Evolutionary conservation across 495 filamentous ascomycete genomes (phyloP), one percentile per base, ranked within the genome.

Genomic region (Penicillium fimorum): DNA sequence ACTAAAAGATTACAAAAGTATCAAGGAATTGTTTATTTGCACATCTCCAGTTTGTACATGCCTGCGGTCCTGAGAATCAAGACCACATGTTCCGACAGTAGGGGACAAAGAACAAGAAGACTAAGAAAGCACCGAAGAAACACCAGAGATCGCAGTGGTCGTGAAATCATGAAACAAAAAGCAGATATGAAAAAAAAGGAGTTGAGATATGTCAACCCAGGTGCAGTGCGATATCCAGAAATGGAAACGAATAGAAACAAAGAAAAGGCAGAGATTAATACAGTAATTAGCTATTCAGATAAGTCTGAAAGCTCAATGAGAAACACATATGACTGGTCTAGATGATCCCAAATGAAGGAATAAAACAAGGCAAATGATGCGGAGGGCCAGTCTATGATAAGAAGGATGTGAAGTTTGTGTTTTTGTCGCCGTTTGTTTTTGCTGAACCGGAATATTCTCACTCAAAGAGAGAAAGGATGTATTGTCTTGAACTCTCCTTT

Each of bases 181-280:
- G 46, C 24, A 37, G 29, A 45, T 10, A 40, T 22, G 7, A 10
- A 46, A 22, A 54, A n/a, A 40, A 27, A 32, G 42, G 32, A 38
- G 45, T 29, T 13, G 22, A 32, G 27, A 55, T 35, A 22, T 30
- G 25, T 49, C 33, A 42, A 43, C 45, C 32, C 24, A 42, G 15
- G 27, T 44, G 30, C 32, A 47, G 29, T 47, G 45, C 10, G 27
- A 57, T 41, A 32, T 53, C 43, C 29, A 47, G 50, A 44, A 45
- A 47, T 35, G 22, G 5, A 22, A n/a, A 9, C 49, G n/a, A 50
- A 43, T 53, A 47, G 56, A 46, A 57, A 57, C 59, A 50, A 25
- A 57, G 29, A 55, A 51, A 50, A 44, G 53, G 38, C 22, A 58
- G n/a, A 52, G 58, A 67, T 67, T 65, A 65, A 53, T 67, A 67